Percentiles rank a stretch among this genome's conserved stretches.
Conservation (phyloP, 129 eudicot species). For the Tanacetum coccineum region DNA sequence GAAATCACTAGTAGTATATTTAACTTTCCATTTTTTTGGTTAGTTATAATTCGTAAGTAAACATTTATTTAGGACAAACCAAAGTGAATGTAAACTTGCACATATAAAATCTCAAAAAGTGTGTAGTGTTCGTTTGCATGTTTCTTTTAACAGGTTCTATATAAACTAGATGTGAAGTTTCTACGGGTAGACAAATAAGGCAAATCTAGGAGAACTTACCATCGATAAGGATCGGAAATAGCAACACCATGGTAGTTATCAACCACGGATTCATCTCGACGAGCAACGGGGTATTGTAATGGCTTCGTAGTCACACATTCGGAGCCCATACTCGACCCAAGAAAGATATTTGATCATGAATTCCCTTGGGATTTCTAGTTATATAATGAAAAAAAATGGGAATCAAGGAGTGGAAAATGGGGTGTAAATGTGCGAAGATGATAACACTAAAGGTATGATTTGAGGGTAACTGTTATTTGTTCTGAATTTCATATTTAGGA, state of each 20-base stretch:
- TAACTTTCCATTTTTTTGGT: no score
- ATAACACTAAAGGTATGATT: conserved; percentile 26
- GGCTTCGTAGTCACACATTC: conserved; percentile 31
- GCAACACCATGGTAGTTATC: conserved; percentile 75
- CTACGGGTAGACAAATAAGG: no score
- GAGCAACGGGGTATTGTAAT: conserved; percentile 50
- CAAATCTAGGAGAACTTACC: conserved; percentile 36
- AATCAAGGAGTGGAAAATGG: conserved; percentile 16
- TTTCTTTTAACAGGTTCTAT: no score
- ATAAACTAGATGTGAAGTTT: background rate
- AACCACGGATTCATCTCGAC: conserved; percentile 66
- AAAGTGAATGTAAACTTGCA: no score
- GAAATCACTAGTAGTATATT: no score
- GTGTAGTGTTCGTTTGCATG: no score
- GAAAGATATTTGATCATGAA: background rate
- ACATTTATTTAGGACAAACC: no score
- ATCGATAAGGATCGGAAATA: conserved; percentile 82
- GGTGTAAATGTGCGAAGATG: conserved; percentile 29
- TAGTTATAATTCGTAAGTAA: no score
- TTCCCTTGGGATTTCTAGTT: background rate
- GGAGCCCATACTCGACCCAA: conserved; percentile 48
- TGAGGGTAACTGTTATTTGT: conserved; percentile 15
- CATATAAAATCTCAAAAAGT: no score
- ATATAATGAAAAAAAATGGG: background rate
- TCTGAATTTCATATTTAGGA: background rate